Evolutionary conservation across 2,329 filamentous ascomycete species (phyloP).

Genomic region (Botryotinia calthae): DNA sequence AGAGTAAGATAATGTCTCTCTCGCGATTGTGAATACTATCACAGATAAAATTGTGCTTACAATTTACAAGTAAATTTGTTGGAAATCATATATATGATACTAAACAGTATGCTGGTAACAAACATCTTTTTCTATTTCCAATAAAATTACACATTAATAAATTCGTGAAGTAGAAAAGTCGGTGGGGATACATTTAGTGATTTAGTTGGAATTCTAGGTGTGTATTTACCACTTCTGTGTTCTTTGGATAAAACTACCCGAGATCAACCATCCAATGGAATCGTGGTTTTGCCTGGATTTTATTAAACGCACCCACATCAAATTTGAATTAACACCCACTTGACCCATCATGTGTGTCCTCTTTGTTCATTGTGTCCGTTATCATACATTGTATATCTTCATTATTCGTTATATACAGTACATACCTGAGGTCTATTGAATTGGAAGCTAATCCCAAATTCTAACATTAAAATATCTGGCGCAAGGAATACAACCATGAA

Average conservation of each 20-base stretch:
- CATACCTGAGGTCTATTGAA: background rate
- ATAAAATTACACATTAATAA: background rate
- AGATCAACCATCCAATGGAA: background rate
- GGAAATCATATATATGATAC: no score
- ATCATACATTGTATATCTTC: background rate
- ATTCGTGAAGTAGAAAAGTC: background rate
- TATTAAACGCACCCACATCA: accelerated
- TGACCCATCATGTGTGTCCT: background rate
- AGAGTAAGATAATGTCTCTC: background rate
- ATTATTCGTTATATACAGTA: background rate
- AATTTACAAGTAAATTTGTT: background rate
- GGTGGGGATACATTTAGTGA: background rate
- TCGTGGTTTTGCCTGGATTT: accelerated
- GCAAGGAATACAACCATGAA: background rate
- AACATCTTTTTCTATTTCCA: no score
- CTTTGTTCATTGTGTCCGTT: background rate
- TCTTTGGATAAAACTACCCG: background rate
- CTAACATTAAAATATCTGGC: background rate
- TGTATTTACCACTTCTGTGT: accelerated
- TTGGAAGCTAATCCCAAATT: background rate
- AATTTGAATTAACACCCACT: background rate
- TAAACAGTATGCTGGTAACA: no score
- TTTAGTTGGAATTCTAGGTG: background rate
- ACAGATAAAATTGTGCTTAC: background rate
- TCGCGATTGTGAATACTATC: background rate